These are phyloP conservation scores for Lipomyces yamanashiensis DNA, from an alignment of 805 yeast species.

Conservation along the genomic window DNA sequence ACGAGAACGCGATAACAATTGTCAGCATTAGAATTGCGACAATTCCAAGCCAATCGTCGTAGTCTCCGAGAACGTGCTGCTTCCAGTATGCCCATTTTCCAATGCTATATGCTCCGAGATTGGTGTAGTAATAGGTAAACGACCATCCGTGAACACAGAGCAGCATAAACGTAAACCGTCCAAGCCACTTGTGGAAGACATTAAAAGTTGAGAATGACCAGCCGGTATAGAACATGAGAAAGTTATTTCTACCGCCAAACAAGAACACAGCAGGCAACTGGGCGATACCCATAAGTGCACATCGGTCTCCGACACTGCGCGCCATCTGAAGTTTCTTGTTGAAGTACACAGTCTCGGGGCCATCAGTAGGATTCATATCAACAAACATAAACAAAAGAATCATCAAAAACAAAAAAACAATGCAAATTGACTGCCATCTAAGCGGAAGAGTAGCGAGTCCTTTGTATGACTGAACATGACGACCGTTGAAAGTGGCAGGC, in stretches of 20 bases:
- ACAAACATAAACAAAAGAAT: constrained; percentile 42
- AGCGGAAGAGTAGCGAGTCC: constrained; percentile 45
- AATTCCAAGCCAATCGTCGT: constrained; percentile 45
- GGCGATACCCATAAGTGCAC: constrained; percentile 40
- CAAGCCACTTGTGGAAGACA: constrained; percentile 67
- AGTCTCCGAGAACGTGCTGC: constrained; percentile 4
- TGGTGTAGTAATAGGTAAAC: constrained; percentile 53
- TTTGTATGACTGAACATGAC: constrained; percentile 39
- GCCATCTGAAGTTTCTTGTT: constrained; percentile 2
- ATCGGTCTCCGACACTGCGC: constrained; percentile 20
- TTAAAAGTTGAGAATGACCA: constrained; percentile 65
- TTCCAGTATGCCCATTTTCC: constrained; percentile 44
- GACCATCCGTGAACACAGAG: constrained; percentile 61
- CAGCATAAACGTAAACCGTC: constrained; percentile 54
- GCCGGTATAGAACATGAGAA: constrained; percentile 65
- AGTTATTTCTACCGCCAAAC: constrained; percentile 76
- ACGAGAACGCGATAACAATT: constrained; percentile 51
- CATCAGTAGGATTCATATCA: constrained; percentile 11
- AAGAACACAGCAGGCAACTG: constrained; percentile 59
- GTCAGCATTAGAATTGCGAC: constrained; percentile 43
- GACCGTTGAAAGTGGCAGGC: constrained; percentile 41
- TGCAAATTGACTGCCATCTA: constrained; percentile 47
- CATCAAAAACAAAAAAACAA: constrained; percentile 46
- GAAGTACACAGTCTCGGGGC: constrained; percentile 8
- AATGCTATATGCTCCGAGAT: constrained; percentile 40